phyloP scores from a whole-genome alignment of 2,329 filamentous ascomycete species.

The Ophiosphaerella narmari region DNA sequence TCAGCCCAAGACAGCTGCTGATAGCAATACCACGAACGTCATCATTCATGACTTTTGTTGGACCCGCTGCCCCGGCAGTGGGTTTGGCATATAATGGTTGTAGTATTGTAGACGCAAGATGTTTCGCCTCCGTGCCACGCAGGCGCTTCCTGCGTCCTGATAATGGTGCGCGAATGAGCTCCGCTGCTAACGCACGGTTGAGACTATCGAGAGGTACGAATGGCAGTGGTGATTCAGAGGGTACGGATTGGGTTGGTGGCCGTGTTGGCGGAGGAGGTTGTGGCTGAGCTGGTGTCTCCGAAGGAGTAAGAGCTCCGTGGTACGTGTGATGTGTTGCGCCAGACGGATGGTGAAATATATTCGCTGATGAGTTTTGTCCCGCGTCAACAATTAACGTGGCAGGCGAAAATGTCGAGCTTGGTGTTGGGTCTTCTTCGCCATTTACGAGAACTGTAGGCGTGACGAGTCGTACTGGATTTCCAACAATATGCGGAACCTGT shows the following conservation, averaged over 20 bases:
- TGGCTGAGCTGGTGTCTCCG: conserved; percentile 36
- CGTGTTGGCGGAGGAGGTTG: conserved; percentile 17
- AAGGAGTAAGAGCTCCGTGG: conserved; percentile 28
- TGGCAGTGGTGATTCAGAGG: conserved; percentile 11
- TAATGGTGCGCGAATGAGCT: conserved; percentile 53
- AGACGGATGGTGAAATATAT: conserved; percentile 22
- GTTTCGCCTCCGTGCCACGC: conserved; percentile 53
- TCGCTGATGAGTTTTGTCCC: conserved; percentile 19
- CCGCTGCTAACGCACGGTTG: conserved; percentile 52
- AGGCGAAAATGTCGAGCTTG: conserved; percentile 28
- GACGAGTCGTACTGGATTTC: conserved; percentile 65
- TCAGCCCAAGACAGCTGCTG: conserved; percentile 49
- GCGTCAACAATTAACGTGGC: conserved; percentile 24
- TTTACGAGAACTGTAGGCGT: conserved; percentile 63
- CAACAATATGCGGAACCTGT: conserved; percentile 65
- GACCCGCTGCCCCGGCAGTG: conserved; percentile 15
- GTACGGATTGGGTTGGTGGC: conserved; percentile 12
- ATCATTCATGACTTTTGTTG: conserved; percentile 40
- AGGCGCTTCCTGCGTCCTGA: conserved; percentile 49
- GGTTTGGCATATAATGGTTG: conserved; percentile 42
- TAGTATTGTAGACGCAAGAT: conserved; percentile 52
- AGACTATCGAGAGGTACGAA: conserved; percentile 47
- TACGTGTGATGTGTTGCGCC: conserved; percentile 29
- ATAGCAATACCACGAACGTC: conserved; percentile 47
- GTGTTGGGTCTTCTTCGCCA: conserved; percentile 47